These are phyloP conservation scores for Helminthosporium solani DNA, from an alignment of 2,329 filamentous ascomycete genomes.

Conservation along the genomic window DNA sequence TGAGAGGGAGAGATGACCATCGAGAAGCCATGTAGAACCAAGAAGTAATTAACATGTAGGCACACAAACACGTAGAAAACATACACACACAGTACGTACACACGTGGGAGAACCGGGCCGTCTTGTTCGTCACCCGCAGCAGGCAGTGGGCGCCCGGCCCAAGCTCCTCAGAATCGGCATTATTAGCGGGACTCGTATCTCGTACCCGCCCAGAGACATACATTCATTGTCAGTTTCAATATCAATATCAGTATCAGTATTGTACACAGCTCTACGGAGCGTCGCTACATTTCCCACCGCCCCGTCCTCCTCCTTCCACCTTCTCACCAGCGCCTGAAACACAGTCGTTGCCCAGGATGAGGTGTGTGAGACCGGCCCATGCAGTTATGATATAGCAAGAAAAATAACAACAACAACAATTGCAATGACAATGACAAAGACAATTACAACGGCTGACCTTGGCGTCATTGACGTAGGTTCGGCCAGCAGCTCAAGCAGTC, in stretches of 20 bases:
- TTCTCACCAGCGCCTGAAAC: background rate
- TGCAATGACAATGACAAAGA: background rate
- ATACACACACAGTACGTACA: no score
- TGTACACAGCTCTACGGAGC: background rate
- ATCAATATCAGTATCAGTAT: no score
- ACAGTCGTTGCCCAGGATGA: constrained; percentile 24
- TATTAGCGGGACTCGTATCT: background rate
- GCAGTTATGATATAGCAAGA: constrained; percentile 2
- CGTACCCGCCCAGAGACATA: no score
- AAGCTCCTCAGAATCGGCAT: constrained; percentile 9
- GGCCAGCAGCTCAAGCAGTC: constrained; percentile 95
- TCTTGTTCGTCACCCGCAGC: constrained; percentile 9
- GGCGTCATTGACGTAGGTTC: no score
- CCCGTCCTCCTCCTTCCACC: background rate
- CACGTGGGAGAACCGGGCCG: constrained; percentile 7
- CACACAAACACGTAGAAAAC: no score
- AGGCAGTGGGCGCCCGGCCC: background rate
- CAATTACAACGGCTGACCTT: no score
- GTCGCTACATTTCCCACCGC: background rate
- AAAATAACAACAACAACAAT: background rate
- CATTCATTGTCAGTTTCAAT: no score
- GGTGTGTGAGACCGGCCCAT: constrained; percentile 16
- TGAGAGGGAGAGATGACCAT: background rate
- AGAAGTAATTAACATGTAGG: no score
- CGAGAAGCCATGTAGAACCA: no score